Evolutionary conservation across 352 stramenopile species (phyloP).

Genomic region (Thalassiosira delicatula): DNA sequence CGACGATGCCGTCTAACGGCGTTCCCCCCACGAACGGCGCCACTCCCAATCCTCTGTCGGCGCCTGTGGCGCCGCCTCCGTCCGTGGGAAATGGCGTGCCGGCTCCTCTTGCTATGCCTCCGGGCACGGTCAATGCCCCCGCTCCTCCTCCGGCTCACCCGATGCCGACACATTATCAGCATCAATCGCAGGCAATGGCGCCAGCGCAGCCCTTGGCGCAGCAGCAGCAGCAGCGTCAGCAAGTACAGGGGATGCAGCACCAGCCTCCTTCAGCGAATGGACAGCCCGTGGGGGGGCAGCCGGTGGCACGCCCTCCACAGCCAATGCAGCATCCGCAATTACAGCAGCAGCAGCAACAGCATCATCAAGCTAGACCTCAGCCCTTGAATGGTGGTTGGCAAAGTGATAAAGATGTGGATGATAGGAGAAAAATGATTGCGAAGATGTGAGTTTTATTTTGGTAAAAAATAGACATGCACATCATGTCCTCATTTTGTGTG

Average conservation of each 20-base stretch:
- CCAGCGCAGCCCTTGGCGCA: conserved; percentile 23
- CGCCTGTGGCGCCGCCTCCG: conserved; percentile 14
- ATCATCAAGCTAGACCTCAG: conserved; percentile 31
- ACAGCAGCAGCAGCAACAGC: conserved; percentile 39
- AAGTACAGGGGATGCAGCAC: conserved; percentile 8
- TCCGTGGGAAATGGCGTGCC: conserved; percentile 4
- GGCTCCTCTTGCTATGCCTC: conserved; percentile 41
- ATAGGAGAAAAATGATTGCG: conserved; percentile 84
- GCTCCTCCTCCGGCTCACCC: conserved; percentile 32
- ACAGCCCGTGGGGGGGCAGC: background rate
- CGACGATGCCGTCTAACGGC: conserved; percentile 12
- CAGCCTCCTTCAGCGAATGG: background rate
- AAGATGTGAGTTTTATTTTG: conserved; percentile 76
- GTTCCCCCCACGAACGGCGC: conserved; percentile 3
- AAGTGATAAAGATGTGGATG: conserved; percentile 79
- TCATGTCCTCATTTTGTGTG: conserved; percentile 17
- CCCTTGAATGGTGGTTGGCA: conserved; percentile 84
- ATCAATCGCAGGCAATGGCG: conserved; percentile 43
- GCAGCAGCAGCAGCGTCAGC: conserved; percentile 28
- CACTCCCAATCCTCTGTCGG: conserved; percentile 29
- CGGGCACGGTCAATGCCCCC: conserved; percentile 12
- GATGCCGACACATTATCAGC: conserved; percentile 60
- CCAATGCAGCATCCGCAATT: conserved; percentile 29
- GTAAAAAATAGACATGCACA: background rate
- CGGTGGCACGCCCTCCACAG: conserved; percentile 10